phyloP scores from a whole-genome alignment of 768 basidiomycete species.

The Rickenella mellea region DNA sequence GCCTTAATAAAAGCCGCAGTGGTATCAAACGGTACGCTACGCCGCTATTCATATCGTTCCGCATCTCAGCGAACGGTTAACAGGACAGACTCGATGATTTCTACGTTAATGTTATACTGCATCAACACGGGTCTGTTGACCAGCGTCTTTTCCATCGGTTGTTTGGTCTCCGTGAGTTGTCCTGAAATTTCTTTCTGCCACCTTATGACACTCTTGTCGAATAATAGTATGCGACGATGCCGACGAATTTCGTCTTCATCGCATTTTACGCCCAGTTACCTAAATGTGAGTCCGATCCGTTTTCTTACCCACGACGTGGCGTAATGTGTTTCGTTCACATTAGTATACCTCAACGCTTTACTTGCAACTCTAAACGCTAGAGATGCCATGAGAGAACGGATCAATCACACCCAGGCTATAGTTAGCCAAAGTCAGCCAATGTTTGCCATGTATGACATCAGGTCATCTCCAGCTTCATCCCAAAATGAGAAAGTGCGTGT shows the following conservation, averaged over 20 bases:
- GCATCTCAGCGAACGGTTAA: not conserved
- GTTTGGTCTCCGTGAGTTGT: slow-evolving; percentile 10
- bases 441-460: no score
- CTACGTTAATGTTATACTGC: slow-evolving; percentile 17
- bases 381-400: not conserved
- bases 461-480: no score
- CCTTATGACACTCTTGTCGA: not conserved
- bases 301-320: not conserved
- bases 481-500: no score
- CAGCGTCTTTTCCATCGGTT: slow-evolving; percentile 13
- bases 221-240: slow-evolving; percentile 15
- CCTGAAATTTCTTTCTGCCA: not conserved
- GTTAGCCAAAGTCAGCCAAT: no score
- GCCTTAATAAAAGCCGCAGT: slow-evolving; percentile 38
- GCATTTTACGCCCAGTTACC: slow-evolving; percentile 15
- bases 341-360: not conserved
- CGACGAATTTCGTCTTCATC: slow-evolving; percentile 14
- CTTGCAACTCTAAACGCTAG: not conserved
- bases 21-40: slow-evolving; percentile 36
- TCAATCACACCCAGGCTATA: no score
- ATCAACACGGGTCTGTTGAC: slow-evolving; percentile 17
- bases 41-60: not conserved
- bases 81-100: slow-evolving; percentile 46
- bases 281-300: slow-evolving; percentile 9
- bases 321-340: not conserved